Percentiles rank a stretch among this genome's conserved stretches.
These are phyloP conservation scores for Pleomassaria siparia DNA, from an alignment of 2,329 filamentous ascomycete genomes.

Conservation along the genomic window DNA sequence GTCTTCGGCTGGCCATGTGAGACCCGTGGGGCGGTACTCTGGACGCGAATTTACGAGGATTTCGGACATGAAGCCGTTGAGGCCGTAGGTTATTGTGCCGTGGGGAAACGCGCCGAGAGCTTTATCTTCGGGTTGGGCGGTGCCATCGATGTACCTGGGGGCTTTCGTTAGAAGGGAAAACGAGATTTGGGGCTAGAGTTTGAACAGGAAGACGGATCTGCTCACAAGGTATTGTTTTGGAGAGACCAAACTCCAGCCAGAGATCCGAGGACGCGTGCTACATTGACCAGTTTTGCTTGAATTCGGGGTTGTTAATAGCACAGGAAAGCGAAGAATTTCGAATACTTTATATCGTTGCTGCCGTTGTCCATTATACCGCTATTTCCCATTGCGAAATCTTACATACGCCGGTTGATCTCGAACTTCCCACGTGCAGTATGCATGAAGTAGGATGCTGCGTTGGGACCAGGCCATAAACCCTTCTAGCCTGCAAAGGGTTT, in stretches of 20 bases:
- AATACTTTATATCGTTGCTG: no score
- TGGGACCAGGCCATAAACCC: no score
- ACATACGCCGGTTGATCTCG: no score
- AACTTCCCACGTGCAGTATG: no score
- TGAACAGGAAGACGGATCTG: not conserved
- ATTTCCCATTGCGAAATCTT: no score
- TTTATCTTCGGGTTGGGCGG: not conserved
- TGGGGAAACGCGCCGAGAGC: not conserved
- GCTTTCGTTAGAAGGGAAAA: not conserved
- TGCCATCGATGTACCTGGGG: not conserved
- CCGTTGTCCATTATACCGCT: no score
- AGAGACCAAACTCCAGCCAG: not conserved
- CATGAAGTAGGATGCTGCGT: no score
- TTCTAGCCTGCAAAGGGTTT: no score
- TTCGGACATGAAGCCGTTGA: not conserved
- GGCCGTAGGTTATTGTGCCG: not conserved
- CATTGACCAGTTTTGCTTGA: not conserved
- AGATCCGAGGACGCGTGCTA: not conserved
- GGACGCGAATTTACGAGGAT: not conserved
- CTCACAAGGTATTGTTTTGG: not conserved
- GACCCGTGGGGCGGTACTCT: not conserved
- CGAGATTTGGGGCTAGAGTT: not conserved
- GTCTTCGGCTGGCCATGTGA: not conserved
- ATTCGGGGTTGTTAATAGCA: no score
- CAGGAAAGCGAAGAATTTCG: no score